Percentiles rank a stretch among this genome's conserved stretches.
Evolutionary conservation across 345 rosid species (phyloP).

Genomic region (Sonneratia alba): DNA sequence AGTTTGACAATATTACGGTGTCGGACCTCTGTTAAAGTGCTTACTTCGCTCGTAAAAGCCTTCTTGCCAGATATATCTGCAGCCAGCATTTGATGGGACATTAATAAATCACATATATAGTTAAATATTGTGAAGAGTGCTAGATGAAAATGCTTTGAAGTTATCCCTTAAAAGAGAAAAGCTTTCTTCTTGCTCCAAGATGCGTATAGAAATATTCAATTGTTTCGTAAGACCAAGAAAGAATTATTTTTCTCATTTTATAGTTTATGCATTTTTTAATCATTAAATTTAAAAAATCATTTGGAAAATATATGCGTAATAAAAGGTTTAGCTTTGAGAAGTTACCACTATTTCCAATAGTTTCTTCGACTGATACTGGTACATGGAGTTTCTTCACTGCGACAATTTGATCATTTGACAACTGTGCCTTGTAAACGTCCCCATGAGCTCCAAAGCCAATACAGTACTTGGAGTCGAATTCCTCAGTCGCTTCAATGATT

Average conservation of each 20-base stretch:
- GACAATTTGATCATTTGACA: slow-evolving; percentile 8
- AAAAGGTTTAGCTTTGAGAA: too few species aligned
- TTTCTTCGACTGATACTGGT: too few species aligned
- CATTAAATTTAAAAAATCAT: too few species aligned
- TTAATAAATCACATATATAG: slow-evolving; percentile 9
- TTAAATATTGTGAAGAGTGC: background rate
- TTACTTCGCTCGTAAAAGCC: slow-evolving; percentile 4
- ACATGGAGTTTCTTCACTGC: slow-evolving; percentile 14
- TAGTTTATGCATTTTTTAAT: background rate
- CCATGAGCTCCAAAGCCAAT: slow-evolving; percentile 23
- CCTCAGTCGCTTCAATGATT: slow-evolving; percentile 19
- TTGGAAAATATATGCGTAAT: slow-evolving; percentile 4
- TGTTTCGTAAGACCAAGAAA: background rate
- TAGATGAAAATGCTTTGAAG: background rate
- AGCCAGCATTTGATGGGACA: background rate
- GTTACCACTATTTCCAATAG: too few species aligned
- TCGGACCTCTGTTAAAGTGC: slow-evolving; percentile 9
- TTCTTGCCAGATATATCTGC: background rate
- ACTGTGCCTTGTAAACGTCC: slow-evolving; percentile 19
- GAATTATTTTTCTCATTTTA: slow-evolving; percentile 5
- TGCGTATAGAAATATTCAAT: too few species aligned
- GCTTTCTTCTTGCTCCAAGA: too few species aligned
- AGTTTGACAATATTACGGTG: slow-evolving; percentile 7
- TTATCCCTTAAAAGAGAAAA: too few species aligned
- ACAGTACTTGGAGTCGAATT: slow-evolving; percentile 15